A percentile compares a stretch with the other conserved stretches of the same genome.
Evolutionary conservation across 192 early-diverging fungal species (phyloP).

Genomic region (Phycomyces nitens): DNA sequence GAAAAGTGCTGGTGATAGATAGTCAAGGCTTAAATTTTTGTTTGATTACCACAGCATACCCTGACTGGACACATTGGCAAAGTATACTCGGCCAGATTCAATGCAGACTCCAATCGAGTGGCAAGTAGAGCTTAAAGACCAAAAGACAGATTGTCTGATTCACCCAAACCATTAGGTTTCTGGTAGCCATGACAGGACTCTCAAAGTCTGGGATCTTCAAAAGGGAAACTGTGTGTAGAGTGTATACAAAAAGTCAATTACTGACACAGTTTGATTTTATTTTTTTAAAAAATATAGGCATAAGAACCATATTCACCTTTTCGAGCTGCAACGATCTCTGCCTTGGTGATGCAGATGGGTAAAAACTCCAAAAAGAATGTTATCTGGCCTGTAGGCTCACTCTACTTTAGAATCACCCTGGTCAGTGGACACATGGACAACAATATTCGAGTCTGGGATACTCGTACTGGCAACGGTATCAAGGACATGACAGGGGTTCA

Average conservation of each 20-base stretch:
- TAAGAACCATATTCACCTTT: slow-evolving; percentile 87
- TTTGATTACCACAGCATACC: slow-evolving; percentile 63
- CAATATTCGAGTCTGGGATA: slow-evolving; percentile 91
- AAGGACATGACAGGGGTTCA: slow-evolving; percentile 86
- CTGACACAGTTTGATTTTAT: background rate
- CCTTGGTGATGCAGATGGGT: slow-evolving; percentile 73
- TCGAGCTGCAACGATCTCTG: slow-evolving; percentile 93
- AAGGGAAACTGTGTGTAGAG: slow-evolving; percentile 76
- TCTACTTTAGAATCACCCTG: slow-evolving; percentile 64
- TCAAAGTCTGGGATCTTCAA: slow-evolving; percentile 94
- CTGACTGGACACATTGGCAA: slow-evolving; percentile 94
- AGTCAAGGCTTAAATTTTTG: slow-evolving; percentile 11
- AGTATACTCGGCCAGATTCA: slow-evolving; percentile 87
- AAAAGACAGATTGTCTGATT: background rate
- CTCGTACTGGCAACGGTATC: slow-evolving; percentile 71
- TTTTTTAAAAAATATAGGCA: slow-evolving; percentile 40
- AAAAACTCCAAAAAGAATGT: no score
- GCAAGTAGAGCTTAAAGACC: slow-evolving; percentile 34
- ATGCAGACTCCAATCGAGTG: slow-evolving; percentile 69
- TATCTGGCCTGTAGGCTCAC: no score
- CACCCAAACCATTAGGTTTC: slow-evolving; percentile 53
- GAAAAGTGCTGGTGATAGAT: no score
- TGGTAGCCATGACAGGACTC: slow-evolving; percentile 92
- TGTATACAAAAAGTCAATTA: no score
- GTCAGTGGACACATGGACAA: slow-evolving; percentile 94